Evolutionary conservation across 306 rosid species (phyloP).

Genomic region (Parietaria judaica): DNA sequence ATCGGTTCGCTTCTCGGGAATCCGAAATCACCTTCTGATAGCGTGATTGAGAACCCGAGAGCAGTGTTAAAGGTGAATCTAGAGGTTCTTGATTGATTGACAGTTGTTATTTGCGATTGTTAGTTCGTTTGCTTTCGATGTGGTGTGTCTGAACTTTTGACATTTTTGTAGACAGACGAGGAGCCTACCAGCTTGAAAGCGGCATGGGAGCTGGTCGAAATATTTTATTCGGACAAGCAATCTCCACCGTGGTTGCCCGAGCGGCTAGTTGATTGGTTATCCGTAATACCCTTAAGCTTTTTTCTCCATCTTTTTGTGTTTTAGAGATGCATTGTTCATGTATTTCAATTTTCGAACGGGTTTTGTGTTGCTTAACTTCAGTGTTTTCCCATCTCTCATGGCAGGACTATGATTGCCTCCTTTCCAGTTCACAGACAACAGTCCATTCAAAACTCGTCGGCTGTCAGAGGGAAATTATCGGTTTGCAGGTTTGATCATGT

Average conservation of each 20-base stretch:
- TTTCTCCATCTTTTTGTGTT: constrained; percentile 8
- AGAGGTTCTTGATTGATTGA: not conserved
- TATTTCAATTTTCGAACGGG: not conserved
- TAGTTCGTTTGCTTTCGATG: constrained; percentile 2
- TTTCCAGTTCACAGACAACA: constrained; percentile 56
- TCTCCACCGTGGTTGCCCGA: constrained; percentile 86
- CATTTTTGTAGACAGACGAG: constrained; percentile 48
- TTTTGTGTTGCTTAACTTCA: not conserved
- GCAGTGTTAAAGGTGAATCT: constrained; percentile 49
- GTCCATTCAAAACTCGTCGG: constrained; percentile 59
- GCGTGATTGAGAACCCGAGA: constrained; percentile 51
- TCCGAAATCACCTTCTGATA: constrained; percentile 32
- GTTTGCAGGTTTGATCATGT: constrained; percentile 53
- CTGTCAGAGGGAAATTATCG: constrained; percentile 58
- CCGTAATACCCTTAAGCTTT: constrained; percentile 54
- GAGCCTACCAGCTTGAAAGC: constrained; percentile 77
- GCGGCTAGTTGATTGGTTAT: constrained; percentile 92
- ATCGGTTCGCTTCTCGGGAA: constrained; percentile 57
- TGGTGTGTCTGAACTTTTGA: constrained; percentile 10
- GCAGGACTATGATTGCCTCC: constrained; percentile 77
- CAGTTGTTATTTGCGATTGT: not conserved
- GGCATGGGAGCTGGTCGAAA: constrained; percentile 91
- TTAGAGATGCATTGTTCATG: not conserved
- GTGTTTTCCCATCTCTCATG: constrained; percentile 18
- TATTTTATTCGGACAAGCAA: constrained; percentile 83